Base-by-base conservation (phyloP, 495 filamentous ascomycete species). In the Hypoxylon subgilvum region DNA sequence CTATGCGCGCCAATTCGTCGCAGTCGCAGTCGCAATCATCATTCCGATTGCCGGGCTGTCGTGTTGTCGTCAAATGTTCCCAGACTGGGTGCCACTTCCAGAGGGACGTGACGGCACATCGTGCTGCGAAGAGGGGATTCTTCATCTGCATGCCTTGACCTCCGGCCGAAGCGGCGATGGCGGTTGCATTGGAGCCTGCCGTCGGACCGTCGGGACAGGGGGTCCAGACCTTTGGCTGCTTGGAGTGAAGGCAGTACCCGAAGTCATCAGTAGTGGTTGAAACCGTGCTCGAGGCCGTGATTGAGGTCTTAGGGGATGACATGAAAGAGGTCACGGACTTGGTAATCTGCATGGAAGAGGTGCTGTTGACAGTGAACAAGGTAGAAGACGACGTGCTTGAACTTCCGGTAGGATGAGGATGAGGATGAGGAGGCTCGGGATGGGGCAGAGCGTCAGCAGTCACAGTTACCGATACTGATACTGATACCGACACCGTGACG, bases 181-280 rank as follows among this genome's bases (percentile, higher is more conserved):
- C n/a, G n/a, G n/a, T 12, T 10, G 31, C 5, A 12, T 10, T 4
- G n/a, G 31, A 34, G 8, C 5, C 18, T 5, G 17, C 30, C 1
- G 40, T 35, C 10, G 32, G 3, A 1, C 2, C 12, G 16, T 10
- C n/a, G 25, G 13, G n/a, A 34, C 58, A 62, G 6, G 36, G 45
- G 2, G 52, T 56, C 58, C 58, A 62, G 17, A 44, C 22, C 6
- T 34, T 3, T 1, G 52, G 51, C 0, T 31, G 36, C 1, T 45
- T 13, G 7, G 51, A 3, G 13, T 52, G 5, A 1, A 52, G 45
- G 9, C 58, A 62, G 40, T 41, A 62, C 22, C 17, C 12, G 6
- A 23, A 32, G 4, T 35, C 23, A 9, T 27, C 18, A 0, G 23
- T 13, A 1, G 16, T 9, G 1, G 41, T 46, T 4, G 5, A 12